Evolutionary conservation across 2,329 filamentous ascomycete species (phyloP).

Genomic region (Trichophyton equinum): DNA sequence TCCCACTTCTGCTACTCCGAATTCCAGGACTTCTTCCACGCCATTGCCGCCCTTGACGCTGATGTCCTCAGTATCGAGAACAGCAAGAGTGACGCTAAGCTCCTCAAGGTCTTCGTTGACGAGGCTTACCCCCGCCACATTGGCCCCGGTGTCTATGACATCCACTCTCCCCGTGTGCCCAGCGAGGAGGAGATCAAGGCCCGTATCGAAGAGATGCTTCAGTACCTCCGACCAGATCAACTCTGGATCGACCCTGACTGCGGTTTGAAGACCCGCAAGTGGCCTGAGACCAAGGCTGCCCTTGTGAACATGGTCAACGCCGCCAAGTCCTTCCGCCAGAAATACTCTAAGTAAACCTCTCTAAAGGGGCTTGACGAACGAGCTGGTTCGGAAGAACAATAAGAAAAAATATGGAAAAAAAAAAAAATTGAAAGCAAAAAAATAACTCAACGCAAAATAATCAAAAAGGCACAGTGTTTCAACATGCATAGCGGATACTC

Average conservation of each 20-base stretch:
- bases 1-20: constrained; percentile 99
- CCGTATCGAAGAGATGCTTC: constrained; percentile 94
- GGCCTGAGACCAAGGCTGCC: constrained; percentile 96
- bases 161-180: constrained; percentile 96
- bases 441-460: neutral
- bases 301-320: constrained; percentile 95
- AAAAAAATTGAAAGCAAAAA: neutral
- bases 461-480: constrained; percentile 12
- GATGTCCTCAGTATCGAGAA: constrained; percentile 99
- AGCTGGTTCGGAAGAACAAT: neutral
- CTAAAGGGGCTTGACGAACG: neutral
- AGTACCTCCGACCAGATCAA: constrained; percentile 94
- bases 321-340: constrained; percentile 88
- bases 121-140: constrained; percentile 97
- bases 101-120: constrained; percentile 96
- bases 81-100: constrained; percentile 99
- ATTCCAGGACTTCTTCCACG: constrained; percentile 99
- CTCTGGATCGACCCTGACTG: constrained; percentile 99
- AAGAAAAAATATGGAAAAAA: neutral
- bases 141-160: constrained; percentile 98
- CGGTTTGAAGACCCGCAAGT: constrained; percentile 97
- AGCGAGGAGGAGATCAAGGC: constrained; percentile 97
- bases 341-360: constrained; percentile 52
- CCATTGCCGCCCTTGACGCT: constrained; percentile 92
- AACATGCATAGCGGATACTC: constrained; percentile 14